phyloP scores from a whole-genome alignment of 768 basidiomycete genomes.

The Boletus bicolor region DNA sequence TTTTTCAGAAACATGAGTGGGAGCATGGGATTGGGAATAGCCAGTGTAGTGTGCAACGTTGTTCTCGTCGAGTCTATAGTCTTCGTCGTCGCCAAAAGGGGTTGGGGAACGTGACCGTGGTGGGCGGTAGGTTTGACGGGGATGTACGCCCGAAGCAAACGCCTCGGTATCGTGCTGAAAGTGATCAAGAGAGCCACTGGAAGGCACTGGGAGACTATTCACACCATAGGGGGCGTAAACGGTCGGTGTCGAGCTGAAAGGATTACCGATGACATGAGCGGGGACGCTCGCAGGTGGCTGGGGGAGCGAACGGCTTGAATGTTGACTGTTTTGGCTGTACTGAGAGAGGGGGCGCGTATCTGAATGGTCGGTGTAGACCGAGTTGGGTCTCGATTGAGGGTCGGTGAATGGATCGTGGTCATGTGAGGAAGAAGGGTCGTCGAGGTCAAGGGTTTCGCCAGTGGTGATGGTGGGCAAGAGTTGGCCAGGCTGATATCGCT shows the following conservation, averaged over 20 bases:
- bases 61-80: constrained; percentile 57
- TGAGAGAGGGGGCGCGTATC: constrained; percentile 31
- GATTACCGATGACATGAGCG: constrained; percentile 18
- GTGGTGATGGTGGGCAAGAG: constrained; percentile 59
- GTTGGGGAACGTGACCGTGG: constrained; percentile 76
- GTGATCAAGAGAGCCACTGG: constrained; percentile 45
- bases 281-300: constrained; percentile 19
- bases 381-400: constrained; percentile 28
- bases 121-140: constrained; percentile 45
- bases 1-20: constrained; percentile 26
- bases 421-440: constrained; percentile 32
- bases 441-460: constrained; percentile 59
- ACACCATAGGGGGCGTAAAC: constrained; percentile 4
- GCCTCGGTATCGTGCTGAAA: constrained; percentile 66
- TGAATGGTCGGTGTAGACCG: constrained; percentile 27
- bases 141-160: constrained; percentile 60
- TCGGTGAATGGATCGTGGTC: constrained; percentile 32
- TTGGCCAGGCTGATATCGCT: constrained; percentile 60
- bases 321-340: constrained; percentile 38
- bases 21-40: constrained; percentile 23
- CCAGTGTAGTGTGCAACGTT: constrained; percentile 57
- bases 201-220: constrained; percentile 34
- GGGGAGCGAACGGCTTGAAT: constrained; percentile 28
- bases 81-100: constrained; percentile 70
- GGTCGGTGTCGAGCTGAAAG: constrained; percentile 23